phyloP scores from a whole-genome alignment of 192 early-diverging fungal genomes.

The Pecoramyces ruminantium region DNA sequence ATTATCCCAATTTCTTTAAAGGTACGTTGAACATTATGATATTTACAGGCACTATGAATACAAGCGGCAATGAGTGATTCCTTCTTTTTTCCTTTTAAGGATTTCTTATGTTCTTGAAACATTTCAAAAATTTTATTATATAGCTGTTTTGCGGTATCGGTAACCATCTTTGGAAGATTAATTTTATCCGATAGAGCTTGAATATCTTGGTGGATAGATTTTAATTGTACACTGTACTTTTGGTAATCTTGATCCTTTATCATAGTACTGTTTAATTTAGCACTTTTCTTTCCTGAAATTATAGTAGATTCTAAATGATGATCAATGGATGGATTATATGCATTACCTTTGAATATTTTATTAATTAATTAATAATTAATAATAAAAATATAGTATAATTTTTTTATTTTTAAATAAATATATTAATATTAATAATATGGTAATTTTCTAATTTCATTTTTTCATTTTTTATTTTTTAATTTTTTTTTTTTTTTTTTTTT shows the following conservation, averaged over 20 bases:
- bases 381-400: too few species aligned
- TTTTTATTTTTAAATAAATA: too few species aligned
- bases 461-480: too few species aligned
- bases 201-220: slow-evolving; percentile 62
- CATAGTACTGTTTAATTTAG: slow-evolving; percentile 47
- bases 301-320: slow-evolving; percentile 65
- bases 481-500: too few species aligned
- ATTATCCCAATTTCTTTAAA: slow-evolving; percentile 97
- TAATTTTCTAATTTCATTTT: too few species aligned
- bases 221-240: slow-evolving; percentile 50
- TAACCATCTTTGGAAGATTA: slow-evolving; percentile 50
- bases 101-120: slow-evolving; percentile 70
- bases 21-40: slow-evolving; percentile 66
- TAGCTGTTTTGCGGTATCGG: slow-evolving; percentile 66
- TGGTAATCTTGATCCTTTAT: slow-evolving; percentile 44
- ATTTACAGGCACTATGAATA: slow-evolving; percentile 81
- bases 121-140: slow-evolving; percentile 65
- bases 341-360: background rate
- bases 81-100: slow-evolving; percentile 49
- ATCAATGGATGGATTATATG: slow-evolving; percentile 57
- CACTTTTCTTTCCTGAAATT: slow-evolving; percentile 59
- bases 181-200: slow-evolving; percentile 66
- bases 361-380: too few species aligned
- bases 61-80: slow-evolving; percentile 78
- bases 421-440: too few species aligned